Percentiles rank a stretch among this genome's conserved stretches.
phyloP scores from a whole-genome alignment of 2,329 filamentous ascomycete species.

The Berkeleyomyces rouxiae region DNA sequence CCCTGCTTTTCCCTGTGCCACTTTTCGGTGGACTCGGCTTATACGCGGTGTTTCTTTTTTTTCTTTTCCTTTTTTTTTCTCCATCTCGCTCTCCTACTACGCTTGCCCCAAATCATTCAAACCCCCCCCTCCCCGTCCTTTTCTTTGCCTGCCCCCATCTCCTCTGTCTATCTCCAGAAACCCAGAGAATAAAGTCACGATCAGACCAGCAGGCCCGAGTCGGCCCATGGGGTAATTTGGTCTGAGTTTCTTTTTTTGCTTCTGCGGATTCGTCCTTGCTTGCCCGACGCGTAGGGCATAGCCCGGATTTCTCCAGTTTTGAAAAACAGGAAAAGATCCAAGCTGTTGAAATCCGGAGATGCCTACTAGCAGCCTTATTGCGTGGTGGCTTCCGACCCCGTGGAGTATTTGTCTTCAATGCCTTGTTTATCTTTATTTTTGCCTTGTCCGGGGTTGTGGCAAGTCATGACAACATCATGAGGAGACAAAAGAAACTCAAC shows the following conservation, averaged over 20 bases:
- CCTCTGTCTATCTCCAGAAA: background rate
- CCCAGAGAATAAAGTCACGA: background rate
- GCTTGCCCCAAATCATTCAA: background rate
- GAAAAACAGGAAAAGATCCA: background rate
- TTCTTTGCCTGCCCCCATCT: background rate
- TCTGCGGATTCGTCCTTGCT: background rate
- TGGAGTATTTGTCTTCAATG: background rate
- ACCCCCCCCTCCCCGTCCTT: background rate
- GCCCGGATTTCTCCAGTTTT: background rate
- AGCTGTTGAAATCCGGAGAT: background rate
- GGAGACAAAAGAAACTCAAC: background rate
- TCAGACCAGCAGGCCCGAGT: slow-evolving; percentile 1
- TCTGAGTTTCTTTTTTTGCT: background rate
- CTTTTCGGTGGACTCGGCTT: background rate
- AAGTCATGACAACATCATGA: background rate
- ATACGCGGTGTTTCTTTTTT: slow-evolving; percentile 1
- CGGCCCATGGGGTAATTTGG: background rate
- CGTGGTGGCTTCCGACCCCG: background rate
- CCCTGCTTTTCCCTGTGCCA: background rate
- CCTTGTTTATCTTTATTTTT: too few species aligned
- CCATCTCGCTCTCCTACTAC: background rate
- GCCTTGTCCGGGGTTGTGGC: background rate
- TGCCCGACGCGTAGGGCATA: background rate
- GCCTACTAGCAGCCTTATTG: background rate
- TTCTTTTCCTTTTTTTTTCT: background rate